Evolutionary conservation across 148 eudicot genomes (phyloP).

Genomic region (Polygonum maritimum): DNA sequence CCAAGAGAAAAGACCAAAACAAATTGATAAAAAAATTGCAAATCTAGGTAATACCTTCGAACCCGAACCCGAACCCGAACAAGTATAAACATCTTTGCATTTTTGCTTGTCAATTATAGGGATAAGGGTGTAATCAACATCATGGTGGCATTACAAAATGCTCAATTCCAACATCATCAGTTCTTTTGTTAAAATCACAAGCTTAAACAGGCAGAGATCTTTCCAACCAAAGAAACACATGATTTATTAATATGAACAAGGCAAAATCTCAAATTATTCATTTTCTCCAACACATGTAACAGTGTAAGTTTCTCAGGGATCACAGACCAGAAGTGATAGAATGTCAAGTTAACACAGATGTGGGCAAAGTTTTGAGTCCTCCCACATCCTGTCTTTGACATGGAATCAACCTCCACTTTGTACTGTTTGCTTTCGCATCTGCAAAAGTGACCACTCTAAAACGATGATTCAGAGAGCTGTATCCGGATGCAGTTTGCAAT

Average conservation of each 20-base stretch:
- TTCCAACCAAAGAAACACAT: too few species aligned
- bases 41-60: too few species aligned
- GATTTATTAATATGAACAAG: too few species aligned
- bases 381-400: background rate
- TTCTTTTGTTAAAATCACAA: background rate
- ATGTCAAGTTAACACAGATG: background rate
- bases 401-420: background rate
- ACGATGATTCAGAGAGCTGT: conserved; percentile 7
- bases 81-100: too few species aligned
- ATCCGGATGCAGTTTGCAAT: background rate
- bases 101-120: too few species aligned
- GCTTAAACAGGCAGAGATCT: too few species aligned
- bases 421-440: background rate
- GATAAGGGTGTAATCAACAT: background rate
- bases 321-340: background rate
- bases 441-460: background rate
- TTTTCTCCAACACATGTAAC: too few species aligned
- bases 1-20: too few species aligned
- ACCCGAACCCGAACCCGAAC: too few species aligned
- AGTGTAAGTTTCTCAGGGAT: too few species aligned
- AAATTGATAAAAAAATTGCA: too few species aligned
- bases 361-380: background rate
- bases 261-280: too few species aligned
- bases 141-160: background rate
- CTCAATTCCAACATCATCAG: background rate